These are phyloP conservation scores for Fusarium guadeloupense DNA, from an alignment of 2,329 filamentous ascomycete species.

Conservation along the genomic window DNA sequence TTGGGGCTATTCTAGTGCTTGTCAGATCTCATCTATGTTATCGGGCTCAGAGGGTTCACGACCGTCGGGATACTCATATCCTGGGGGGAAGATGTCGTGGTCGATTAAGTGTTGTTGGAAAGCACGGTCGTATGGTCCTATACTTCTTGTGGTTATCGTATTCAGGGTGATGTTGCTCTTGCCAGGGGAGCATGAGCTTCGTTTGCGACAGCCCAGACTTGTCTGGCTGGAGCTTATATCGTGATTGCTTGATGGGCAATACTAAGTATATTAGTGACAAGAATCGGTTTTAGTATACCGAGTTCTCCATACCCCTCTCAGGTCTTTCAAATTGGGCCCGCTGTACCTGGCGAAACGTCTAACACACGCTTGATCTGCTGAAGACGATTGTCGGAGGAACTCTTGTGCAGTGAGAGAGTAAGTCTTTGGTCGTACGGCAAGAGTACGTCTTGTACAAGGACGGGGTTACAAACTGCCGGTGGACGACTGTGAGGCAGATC, in stretches of 20 bases:
- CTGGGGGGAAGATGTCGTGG: conserved; percentile 20
- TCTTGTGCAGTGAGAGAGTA: not conserved
- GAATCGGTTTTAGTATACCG: not conserved
- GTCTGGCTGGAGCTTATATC: conserved; percentile 12
- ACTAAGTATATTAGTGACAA: not conserved
- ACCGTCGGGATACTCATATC: conserved; percentile 32
- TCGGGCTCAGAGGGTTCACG: conserved; percentile 15
- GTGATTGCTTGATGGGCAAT: not conserved
- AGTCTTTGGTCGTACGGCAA: not conserved
- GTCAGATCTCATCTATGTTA: conserved; percentile 34
- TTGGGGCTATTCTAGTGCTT: conserved; percentile 13
- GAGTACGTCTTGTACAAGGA: conserved; percentile 4
- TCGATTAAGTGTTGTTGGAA: conserved; percentile 37
- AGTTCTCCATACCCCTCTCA: conserved; percentile 1
- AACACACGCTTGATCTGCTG: not conserved
- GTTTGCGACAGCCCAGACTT: conserved; percentile 19
- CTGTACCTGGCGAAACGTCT: not conserved
- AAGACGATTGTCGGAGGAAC: not conserved
- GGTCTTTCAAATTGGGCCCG: conserved; percentile 8
- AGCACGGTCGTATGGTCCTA: conserved; percentile 29
- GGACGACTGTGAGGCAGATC: not conserved
- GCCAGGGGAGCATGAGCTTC: conserved; percentile 6
- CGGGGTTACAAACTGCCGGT: not conserved
- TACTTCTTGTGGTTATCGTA: conserved; percentile 23
- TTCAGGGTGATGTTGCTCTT: conserved; percentile 3